Evolutionary conservation across 176 grass and related monocot species (phyloP), one percentile per base, ranked within the genome.

Genomic region (Typha latifolia): DNA sequence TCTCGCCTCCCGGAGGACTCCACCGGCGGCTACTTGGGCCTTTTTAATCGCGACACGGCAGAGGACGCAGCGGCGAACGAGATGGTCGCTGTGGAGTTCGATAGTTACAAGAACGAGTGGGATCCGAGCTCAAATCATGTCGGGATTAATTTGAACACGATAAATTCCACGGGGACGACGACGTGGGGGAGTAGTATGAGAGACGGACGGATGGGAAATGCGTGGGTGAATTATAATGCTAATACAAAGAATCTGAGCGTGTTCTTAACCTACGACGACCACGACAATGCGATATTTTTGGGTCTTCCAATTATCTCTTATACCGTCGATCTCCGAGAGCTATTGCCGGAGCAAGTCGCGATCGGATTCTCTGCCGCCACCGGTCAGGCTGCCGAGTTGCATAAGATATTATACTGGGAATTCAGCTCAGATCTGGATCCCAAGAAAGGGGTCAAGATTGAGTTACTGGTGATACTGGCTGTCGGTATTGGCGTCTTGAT

Each of bases 341-440:
- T 69, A 47, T 72, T 85, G 16, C 78, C 83, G 57, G 61, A 69
- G 22, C 62, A 81, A 69, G 73, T 85, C 23, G 65, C 74, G 16
- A 81, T 85, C 1, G 74, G 83, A 34, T 90, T 96, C 78, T 85
- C 91, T 10, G 81, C 87, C 5, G 74, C 91, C 23, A 96, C 91
- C 22, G 91, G 87, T 69, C 61, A 62, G 51, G 77, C 68, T 12
- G 74, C 76, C 5, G 84, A 96, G 78, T 78, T 90, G 50, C 91
- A 96, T 76, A 74, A 84, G 62, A 78, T 96, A 53, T 32, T 82
- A 21, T 90, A 81, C 68, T 96, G 87, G 91, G 84, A 87, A 49
- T 96, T 96, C 74, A 73, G 67, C 49, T 96, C 87, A 51, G 87
- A 18, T 50, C 31, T 80, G 61, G 76, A 84, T 29, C 81, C 78